Base-by-base conservation (phyloP, 1,284 basidiomycete species). In the Microbotryum saponariae region DNA sequence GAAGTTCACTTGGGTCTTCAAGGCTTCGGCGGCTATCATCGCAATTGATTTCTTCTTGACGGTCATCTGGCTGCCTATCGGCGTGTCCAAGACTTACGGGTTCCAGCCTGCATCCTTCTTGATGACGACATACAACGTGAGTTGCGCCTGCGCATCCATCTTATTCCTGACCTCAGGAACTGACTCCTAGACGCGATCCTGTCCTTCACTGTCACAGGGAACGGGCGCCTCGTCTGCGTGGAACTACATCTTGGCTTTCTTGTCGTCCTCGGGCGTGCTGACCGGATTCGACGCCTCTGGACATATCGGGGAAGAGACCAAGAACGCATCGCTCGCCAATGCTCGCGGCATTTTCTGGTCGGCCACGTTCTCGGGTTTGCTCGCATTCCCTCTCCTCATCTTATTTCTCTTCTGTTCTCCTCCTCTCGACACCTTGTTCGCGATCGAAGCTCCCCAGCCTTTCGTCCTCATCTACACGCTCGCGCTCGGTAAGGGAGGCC, bases 271-370 rank as follows among this genome's bases (percentile, higher is more conserved):
- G 2, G 88, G 88, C 14, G 87, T 85, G 0, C 77, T 91, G 77
- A 89, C 86, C 16, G 89, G 89, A 3, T 91, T 90, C 70, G 89
- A 91, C 74, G 89, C 89, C 0, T 85, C 88, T 20, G 89, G 89
- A 0, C 89, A 91, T 67, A 85, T 91, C 62, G 88, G 88, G 3
- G 89, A 91, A 75, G 89, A 91, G 76, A 91, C 89, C 0, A 88
- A 88, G 74, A 86, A 91, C 72, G 89, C 89, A 2, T 87, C 87
- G 64, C 80, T 89, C 49, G 79, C 85, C 48, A 87, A 89, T 8
- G 86, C 85, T 6, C 85, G 83, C 71, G 89, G 89, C 2, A 88
- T 92, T 64, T 76, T 91, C 46, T 82, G 76, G 57, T 86, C 86
- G 65, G 85, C 84, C 25, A 73, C 89, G 25, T 84, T 86, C 14